Conservation (phyloP, 225 moss, liverwort and hornwort genomes). For the Pseudisothecium myosuroides region DNA sequence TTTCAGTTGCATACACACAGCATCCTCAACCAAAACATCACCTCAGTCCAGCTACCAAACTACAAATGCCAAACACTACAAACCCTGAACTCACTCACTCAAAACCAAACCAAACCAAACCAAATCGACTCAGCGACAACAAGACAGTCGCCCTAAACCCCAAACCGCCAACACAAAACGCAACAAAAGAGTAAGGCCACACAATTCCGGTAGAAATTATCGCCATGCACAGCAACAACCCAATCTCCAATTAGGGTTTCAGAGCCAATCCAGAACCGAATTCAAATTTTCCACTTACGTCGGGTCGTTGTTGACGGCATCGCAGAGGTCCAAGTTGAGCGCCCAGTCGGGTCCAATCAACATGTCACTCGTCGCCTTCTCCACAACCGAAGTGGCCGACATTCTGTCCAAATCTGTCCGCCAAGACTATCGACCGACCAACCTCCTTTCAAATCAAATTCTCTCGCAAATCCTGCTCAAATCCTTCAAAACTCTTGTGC, state of each 20-base stretch:
- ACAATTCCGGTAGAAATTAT: background rate
- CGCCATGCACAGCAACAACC: background rate
- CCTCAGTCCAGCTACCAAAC: background rate
- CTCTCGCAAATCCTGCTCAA: background rate
- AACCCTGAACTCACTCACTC: background rate
- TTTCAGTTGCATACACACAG: background rate
- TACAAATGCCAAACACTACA: background rate
- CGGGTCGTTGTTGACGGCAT: constrained; percentile 37
- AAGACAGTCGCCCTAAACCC: background rate
- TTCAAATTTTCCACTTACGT: constrained; percentile 7
- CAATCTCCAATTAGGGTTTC: background rate
- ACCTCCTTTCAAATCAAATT: background rate
- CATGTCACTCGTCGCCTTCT: constrained; percentile 49
- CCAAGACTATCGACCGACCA: background rate
- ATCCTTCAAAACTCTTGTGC: background rate
- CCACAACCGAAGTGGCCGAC: constrained; percentile 37
- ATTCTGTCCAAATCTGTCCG: background rate
- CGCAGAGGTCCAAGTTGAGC: constrained; percentile 42
- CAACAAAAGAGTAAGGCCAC: background rate
- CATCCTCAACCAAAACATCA: background rate
- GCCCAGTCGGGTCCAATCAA: constrained; percentile 48
- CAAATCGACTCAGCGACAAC: background rate
- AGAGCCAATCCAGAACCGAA: background rate
- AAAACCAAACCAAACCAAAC: background rate
- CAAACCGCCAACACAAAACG: background rate